Base-by-base conservation (phyloP, 2,329 filamentous ascomycete genomes). In the Leptographium procerum region DNA sequence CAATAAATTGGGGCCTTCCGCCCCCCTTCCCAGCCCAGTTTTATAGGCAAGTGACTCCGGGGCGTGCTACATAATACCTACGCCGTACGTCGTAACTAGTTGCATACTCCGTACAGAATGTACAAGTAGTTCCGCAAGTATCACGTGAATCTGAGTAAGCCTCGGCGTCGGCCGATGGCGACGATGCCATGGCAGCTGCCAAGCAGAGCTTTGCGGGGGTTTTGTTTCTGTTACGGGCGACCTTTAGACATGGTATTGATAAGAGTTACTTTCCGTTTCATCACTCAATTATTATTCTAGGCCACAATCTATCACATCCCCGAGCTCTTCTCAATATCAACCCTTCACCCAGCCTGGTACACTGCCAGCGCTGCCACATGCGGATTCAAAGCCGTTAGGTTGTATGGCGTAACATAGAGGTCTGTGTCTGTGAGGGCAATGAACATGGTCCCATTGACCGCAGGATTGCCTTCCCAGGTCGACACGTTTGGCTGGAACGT, bases 401-500 rank as follows among this genome's bases (percentile, higher is more conserved):
- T 40, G 36, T 40, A 40, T 40, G 36, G 36, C 9, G 88, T 91
- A 3, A 91, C 77, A 61, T 76, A 83, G 0, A 85, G 64, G 63
- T 91, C 79, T 0, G 70, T 68, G 65, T 92, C 88, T 0, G 88
- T 92, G 13, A 95, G 67, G 0, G 84, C 86, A 52, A 95, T 73
- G 67, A 92, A 94, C 71, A 91, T 87, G 4, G 89, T 94, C 0
- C 82, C 86, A 64, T 94, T 94, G 55, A 88, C 76, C 1, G 82
- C 81, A 0, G 85, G 85, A 58, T 91, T 85, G 1, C 83, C 81
- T 60, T 79, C 75, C 67, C 79, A 94, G 0, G 87, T 86, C 43
- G 81, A 79, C 8, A 80, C 75, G 63, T 87, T 81, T 0, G 89
- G 89, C 75, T 95, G 88, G 61, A 85, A 82, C 0, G 88, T 89